phyloP scores from a whole-genome alignment of 2,329 filamentous ascomycete species.

The Arachnopeziza araneosa region DNA sequence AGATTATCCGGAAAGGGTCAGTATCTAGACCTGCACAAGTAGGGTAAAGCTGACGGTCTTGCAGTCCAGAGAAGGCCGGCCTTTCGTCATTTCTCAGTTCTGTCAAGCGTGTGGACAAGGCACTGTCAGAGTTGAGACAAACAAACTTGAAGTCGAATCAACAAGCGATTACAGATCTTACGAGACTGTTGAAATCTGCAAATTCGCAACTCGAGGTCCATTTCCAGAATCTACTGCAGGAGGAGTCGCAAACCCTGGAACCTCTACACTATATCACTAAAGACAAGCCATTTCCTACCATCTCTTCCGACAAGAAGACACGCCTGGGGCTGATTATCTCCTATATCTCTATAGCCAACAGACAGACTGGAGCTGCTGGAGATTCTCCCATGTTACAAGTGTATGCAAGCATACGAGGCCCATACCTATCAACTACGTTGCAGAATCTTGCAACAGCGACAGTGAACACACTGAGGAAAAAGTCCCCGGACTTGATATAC shows the following conservation, averaged over 20 bases:
- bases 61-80: slow-evolving; percentile 71
- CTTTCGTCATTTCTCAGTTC: slow-evolving; percentile 82
- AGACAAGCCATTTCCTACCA: slow-evolving; percentile 73
- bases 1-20: slow-evolving; percentile 76
- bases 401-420: slow-evolving; percentile 80
- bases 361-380: slow-evolving; percentile 40
- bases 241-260: slow-evolving; percentile 77
- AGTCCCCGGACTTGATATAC: slow-evolving; percentile 75
- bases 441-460: slow-evolving; percentile 85
- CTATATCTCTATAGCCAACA: slow-evolving; percentile 61
- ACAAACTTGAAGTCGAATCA: slow-evolving; percentile 94
- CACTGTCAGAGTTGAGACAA: slow-evolving; percentile 75
- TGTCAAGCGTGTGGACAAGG: slow-evolving; percentile 80
- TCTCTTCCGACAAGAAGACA: slow-evolving; percentile 71
- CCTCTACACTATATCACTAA: slow-evolving; percentile 92
- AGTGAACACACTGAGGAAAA: slow-evolving; percentile 75
- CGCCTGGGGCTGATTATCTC: slow-evolving; percentile 73
- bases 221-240: slow-evolving; percentile 72
- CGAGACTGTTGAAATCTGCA: slow-evolving; percentile 69
- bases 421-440: slow-evolving; percentile 77
- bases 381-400: slow-evolving; percentile 72
- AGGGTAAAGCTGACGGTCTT: slow-evolving; percentile 17
- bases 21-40: slow-evolving; percentile 14
- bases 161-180: slow-evolving; percentile 76
- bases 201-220: slow-evolving; percentile 78